Base-by-base conservation (phyloP, 2,329 filamentous ascomycete species). In the Aspergillus luchuensis region DNA sequence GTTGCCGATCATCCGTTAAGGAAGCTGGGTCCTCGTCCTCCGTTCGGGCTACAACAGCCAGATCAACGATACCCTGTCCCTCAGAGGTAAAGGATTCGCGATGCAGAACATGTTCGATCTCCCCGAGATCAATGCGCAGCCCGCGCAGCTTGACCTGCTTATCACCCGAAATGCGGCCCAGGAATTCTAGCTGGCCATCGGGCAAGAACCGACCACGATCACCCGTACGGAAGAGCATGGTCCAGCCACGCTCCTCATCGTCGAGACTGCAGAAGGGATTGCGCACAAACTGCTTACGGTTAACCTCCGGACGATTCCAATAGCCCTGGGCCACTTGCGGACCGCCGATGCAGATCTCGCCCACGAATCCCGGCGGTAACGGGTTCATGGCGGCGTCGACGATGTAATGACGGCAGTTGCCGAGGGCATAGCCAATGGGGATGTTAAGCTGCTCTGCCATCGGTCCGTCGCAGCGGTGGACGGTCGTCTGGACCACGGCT, bases 61-160 rank as follows among this genome's bases (percentile, higher is more conserved):
- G 30, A 5, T 47, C 39, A 8, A 47, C 23, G n/a, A 47, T 15
- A 0, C 38, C 38, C 15, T 38, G 11, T 5, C 39, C 53, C 8
- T 41, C 25, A 3, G 39, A 10, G 17, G 25, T 56, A 17, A 30
- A 43, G 8, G 39, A 41, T 8, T 48, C 39, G 17, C 28, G 19
- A 13, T 33, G 30, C n/a, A 56, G n/a, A 6, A 28, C 45, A 45
- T 58, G 48, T 8, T 58, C 56, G 2, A 58, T 25, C n/a, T 59
- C 57, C 3, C 39, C 39, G 4, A 59, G 39, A 19, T 59, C 57
- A 13, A 59, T 54, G 30, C 57, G 57, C 19, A 47, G 49, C 13
- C 57, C 57, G 8, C 57, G 57, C 13, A 59, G 57, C 21, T 59
- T 59, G 43, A 59, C 36, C 30, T 54, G 50, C 8, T 36, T 59